Evolutionary conservation across 2,329 filamentous ascomycete genomes (phyloP).

Genomic region (Anisogramma anomala): DNA sequence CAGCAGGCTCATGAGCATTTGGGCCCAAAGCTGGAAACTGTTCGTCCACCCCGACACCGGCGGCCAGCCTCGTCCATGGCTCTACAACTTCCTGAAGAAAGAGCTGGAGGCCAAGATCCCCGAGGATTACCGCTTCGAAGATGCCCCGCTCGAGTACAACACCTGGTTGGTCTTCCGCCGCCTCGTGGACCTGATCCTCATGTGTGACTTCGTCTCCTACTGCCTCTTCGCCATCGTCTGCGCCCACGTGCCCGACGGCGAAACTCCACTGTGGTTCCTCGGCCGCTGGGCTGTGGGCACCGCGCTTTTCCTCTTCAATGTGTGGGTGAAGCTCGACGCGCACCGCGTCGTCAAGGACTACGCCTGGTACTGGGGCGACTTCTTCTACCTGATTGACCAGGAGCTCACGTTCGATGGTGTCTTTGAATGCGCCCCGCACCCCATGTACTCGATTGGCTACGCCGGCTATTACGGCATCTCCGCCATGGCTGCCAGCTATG

Average conservation of each 20-base stretch:
- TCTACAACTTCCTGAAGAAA: conserved; percentile 73
- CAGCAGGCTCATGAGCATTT: conserved; percentile 71
- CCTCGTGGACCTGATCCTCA: conserved; percentile 90
- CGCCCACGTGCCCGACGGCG: conserved; percentile 60
- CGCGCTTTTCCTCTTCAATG: conserved; percentile 76
- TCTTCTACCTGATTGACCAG: conserved; percentile 97
- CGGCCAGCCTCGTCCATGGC: conserved; percentile 67
- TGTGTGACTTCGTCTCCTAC: conserved; percentile 98
- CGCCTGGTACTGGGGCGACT: conserved; percentile 99
- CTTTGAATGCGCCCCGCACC: conserved; percentile 97
- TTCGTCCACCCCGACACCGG: conserved; percentile 77
- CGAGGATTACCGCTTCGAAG: conserved; percentile 84
- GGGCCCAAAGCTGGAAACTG: conserved; percentile 75
- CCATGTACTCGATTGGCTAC: conserved; percentile 98
- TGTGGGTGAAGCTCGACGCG: conserved; percentile 97
- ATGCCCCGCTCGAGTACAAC: conserved; percentile 94
- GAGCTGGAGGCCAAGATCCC: conserved; percentile 94
- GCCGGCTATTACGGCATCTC: conserved; percentile 97
- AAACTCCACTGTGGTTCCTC: conserved; percentile 55
- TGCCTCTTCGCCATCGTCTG: conserved; percentile 91
- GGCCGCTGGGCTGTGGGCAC: conserved; percentile 72
- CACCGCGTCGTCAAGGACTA: conserved; percentile 98
- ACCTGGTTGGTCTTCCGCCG: conserved; percentile 95
- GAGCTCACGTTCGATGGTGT: conserved; percentile 96
- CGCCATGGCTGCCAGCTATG: conserved; percentile 95